Evolutionary conservation across 2,329 filamentous ascomycete genomes (phyloP).

Genomic region (Coniochaeta ligniaria): DNA sequence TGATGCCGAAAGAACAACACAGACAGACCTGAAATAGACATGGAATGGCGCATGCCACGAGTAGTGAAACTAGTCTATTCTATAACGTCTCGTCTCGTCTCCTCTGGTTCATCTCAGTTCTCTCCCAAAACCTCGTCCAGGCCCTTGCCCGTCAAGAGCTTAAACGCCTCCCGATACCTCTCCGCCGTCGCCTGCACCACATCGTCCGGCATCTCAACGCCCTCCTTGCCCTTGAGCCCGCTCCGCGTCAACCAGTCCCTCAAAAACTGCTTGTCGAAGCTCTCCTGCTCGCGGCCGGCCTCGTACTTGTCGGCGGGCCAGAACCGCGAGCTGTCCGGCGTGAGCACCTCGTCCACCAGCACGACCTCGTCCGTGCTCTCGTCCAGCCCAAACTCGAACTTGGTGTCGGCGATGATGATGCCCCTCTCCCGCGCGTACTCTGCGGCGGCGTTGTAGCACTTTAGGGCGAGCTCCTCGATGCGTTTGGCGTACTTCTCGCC

Average conservation of each 20-base stretch:
- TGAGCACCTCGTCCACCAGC: conserved; percentile 78
- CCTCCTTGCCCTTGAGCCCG: conserved; percentile 68
- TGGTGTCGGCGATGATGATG: conserved; percentile 54
- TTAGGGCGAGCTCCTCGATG: conserved; percentile 58
- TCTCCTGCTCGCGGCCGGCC: conserved; percentile 67
- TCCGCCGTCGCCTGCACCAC: conserved; percentile 60
- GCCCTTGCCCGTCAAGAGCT: conserved; percentile 55
- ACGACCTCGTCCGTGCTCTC: conserved; percentile 59
- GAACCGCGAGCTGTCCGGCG: conserved; percentile 78
- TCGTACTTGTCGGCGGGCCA: conserved; percentile 72
- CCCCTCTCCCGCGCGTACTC: conserved; percentile 58
- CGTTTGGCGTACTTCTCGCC: conserved; percentile 56
- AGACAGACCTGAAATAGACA: no score
- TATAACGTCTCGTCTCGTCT: no score
- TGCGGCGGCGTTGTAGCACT: conserved; percentile 55
- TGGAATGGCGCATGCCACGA: no score
- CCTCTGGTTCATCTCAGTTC: no score
- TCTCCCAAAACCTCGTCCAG: conserved; percentile 24
- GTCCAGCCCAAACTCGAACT: conserved; percentile 61
- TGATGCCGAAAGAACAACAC: no score
- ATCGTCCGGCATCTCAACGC: conserved; percentile 65
- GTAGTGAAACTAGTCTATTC: no score
- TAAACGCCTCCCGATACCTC: conserved; percentile 72
- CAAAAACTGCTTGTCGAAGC: conserved; percentile 83
- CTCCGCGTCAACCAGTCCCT: conserved; percentile 72